Evolutionary conservation across 306 rosid species (phyloP), one percentile per base, ranked within the genome.

Genomic region (Prunus kanzakura): DNA sequence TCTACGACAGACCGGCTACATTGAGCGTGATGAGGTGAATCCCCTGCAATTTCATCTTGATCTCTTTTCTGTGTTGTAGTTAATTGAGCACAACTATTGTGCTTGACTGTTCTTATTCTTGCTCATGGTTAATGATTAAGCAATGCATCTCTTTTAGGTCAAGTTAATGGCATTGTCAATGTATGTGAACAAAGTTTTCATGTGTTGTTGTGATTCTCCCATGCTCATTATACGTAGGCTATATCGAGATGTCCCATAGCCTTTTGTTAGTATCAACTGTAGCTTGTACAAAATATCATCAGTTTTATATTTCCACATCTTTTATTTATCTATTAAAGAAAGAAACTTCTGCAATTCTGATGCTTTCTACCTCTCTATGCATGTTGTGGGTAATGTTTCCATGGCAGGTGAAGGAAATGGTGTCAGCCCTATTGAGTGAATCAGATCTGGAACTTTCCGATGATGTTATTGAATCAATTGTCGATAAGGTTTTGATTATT

Each of bases 391-490:
- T 50, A 50, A 69, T 27, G 29, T 50, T 25, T 19, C 47, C 56
- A 23, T 72, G 69, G 74, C 76, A 93, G 97, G 78, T 93, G 84
- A 91, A 83, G 91, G 88, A 91, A 65, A 93, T 91, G 98, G 89
- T 93, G 10, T 67, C 71, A 71, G 98, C 96, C 47, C 75, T 86
- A 80, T 82, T 89, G 61, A 63, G 54, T 19, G 98, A 93, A 78
- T 86, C 94, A 38, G 85, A 91, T 30, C 72, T 88, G 60, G 73
- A 67, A 7, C 74, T 89, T 45, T 13, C 91, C 0, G 88, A 88
- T n/a, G 96, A 87, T 63, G 62, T 72, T 58, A 77, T 82, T 30
- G 93, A 90, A 76, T 77, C 87, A 72, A 91, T 87, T 18, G 85
- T 91, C 38, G 81, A 88, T 16, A 91, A 88, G 97, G 96, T 91